Evolutionary conservation across 768 basidiomycete genomes (phyloP).

Genomic region (Amanita thiersii): DNA sequence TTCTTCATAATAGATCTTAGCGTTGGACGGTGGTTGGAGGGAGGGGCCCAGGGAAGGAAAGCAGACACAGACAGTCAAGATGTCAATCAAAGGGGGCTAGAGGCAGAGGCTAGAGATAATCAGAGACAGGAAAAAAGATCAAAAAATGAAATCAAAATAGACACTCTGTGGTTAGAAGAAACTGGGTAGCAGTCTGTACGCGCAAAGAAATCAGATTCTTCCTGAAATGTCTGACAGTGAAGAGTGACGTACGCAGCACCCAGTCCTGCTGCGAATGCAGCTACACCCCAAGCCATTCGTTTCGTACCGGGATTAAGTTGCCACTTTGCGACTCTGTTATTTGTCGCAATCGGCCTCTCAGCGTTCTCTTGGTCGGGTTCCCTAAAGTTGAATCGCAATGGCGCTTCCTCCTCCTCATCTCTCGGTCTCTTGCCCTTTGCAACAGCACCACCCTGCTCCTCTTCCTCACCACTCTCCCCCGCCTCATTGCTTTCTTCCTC

Average conservation of each 20-base stretch:
- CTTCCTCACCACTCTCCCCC: conserved; percentile 22
- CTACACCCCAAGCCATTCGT: conserved; percentile 75
- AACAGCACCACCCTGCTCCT: conserved; percentile 14
- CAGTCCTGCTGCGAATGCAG: conserved; percentile 78
- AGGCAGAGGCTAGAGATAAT: background rate
- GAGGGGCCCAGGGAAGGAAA: conserved; percentile 9
- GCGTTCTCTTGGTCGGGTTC: conserved; percentile 63
- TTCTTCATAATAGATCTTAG: too few relatives aligned
- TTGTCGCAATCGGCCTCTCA: conserved; percentile 45
- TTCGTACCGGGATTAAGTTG: conserved; percentile 59
- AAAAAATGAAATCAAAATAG: conserved; percentile 9
- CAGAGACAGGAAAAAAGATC: conserved; percentile 12
- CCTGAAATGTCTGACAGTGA: background rate
- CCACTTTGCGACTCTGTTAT: conserved; percentile 53
- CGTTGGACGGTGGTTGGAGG: too few relatives aligned
- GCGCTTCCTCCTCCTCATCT: conserved; percentile 41
- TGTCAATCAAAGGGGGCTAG: conserved; percentile 11
- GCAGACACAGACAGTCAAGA: conserved; percentile 12
- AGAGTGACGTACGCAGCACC: conserved; percentile 64
- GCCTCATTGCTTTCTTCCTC: conserved; percentile 43
- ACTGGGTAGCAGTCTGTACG: conserved; percentile 48
- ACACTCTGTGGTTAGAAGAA: conserved; percentile 35
- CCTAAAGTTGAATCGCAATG: conserved; percentile 55
- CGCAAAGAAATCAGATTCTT: background rate
- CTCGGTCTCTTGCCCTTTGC: conserved; percentile 44